A percentile compares a stretch with the other conserved stretches of the same genome.
These are phyloP conservation scores for Ogataea nonfermentans DNA, from an alignment of 805 yeast species.

Conservation along the genomic window DNA sequence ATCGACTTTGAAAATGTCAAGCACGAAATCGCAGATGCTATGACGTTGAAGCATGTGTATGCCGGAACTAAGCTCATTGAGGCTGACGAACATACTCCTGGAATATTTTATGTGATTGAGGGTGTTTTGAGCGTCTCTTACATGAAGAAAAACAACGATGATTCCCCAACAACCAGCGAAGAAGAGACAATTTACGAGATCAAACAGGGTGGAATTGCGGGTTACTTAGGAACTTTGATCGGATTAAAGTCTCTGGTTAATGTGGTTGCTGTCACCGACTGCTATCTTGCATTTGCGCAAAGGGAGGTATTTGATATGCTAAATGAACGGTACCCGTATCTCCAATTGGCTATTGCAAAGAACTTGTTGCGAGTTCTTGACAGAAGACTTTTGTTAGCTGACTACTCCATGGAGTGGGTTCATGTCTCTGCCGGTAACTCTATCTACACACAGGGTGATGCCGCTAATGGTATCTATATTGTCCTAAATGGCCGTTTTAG, in stretches of 20 bases:
- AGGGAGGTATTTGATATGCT: conserved; percentile 59
- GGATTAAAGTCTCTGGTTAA: conserved; percentile 78
- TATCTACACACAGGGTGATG: conserved; percentile 76
- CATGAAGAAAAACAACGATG: conserved; percentile 32
- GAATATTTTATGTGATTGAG: conserved; percentile 75
- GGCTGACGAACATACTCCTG: conserved; percentile 66
- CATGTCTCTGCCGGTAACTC: conserved; percentile 85
- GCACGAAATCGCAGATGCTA: conserved; percentile 53
- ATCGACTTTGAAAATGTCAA: conserved; percentile 50
- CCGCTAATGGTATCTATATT: conserved; percentile 87
- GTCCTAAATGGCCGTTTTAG: conserved; percentile 87
- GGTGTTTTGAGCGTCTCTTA: conserved; percentile 70
- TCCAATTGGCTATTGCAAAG: conserved; percentile 76
- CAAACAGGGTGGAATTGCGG: conserved; percentile 79
- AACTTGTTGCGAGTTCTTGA: conserved; percentile 67
- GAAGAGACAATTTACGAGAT: conserved; percentile 55
- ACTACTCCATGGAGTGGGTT: conserved; percentile 93
- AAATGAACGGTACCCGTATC: conserved; percentile 71
- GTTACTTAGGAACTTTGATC: conserved; percentile 76
- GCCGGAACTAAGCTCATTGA: conserved; percentile 58
- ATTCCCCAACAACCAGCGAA: conserved; percentile 11
- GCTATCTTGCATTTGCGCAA: conserved; percentile 71
- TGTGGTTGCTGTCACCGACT: conserved; percentile 57
- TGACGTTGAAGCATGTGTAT: conserved; percentile 54
- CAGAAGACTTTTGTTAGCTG: conserved; percentile 66